Base-by-base conservation (phyloP, 2,329 filamentous ascomycete species). In the Plenodomus tracheiphilus region DNA sequence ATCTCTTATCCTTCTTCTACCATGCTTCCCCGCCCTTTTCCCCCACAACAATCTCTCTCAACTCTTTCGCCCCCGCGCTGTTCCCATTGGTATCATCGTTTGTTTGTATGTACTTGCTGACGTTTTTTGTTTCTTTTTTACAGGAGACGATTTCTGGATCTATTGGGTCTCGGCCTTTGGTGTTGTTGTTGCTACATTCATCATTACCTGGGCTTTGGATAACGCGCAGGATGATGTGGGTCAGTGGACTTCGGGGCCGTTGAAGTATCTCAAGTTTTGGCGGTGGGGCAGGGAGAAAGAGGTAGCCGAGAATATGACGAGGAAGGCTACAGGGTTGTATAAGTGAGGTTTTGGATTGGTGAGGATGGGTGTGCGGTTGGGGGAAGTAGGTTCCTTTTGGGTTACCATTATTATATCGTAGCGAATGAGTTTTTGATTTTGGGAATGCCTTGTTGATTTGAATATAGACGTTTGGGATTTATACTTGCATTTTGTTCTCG, bases 121-220 rank as follows among this genome's bases (percentile, higher is more conserved):
- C 32, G 9, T 43, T 4, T 43, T n/a, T 34, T 7, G 34, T n/a
- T n/a, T n/a, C n/a, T n/a, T n/a, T 10, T 5, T 25, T 25, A 25
- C 22, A 37, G 16, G 16, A 3, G 4, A 18, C 16, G 18, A 20
- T 11, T 69, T 69, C 20, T 69, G 65, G 65, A 53, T 69, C 1
- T 69, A 69, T 39, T 69, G 66, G 68, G 65, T 69, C 2, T 57
- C 51, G 19, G 65, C 66, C 2, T 46, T 71, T 3, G 51, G 49
- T 2, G 58, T 59, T 2, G 62, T 69, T 3, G 46, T 51, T 2
- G 48, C 69, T 8, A 69, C 67, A 1, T 51, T 60, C 7, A 42
- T 56, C 5, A 54, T 59, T 0, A 68, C 64, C 0, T 68, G 58
- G 54, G 30, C 65, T 1, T 25, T 70, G 10, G 63, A 69, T 38